Evolutionary conservation across 352 stramenopile genomes (phyloP), one percentile per base, ranked within the genome.

Genomic region (Phytophthora fragariae): DNA sequence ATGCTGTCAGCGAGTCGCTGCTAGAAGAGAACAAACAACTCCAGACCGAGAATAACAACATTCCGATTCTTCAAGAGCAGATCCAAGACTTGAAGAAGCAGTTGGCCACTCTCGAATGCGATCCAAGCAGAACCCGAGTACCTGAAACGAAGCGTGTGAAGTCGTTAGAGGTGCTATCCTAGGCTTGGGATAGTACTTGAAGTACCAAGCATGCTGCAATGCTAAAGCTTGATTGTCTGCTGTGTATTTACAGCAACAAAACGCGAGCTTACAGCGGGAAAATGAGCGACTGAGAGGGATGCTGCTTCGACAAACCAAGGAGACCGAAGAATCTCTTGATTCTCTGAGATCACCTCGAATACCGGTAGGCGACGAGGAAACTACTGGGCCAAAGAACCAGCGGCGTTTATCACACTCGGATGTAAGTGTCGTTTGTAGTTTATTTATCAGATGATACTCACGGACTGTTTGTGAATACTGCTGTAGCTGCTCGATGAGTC

Each of bases 11-110:
- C 8, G 64, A 82, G 4, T 71, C 74, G 10, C 75, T 95, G 14
- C 24, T 90, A 24, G 84, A 88, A 44, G 89, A 94, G 31, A 94
- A 88, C 55, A 80, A 76, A 27, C 82, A 81, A 8, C 67, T 95
- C 12, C 84, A 86, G 68, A 90, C 89, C 8, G 89, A 95, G 55
- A 93, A 93, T 80, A 93, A 93, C 77, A 95, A 95, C 77, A 93
- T 95, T 39, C 88, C 89, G 3, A 88, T 95, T 49, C 72, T 95
- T 29, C 85, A 92, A 63, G 80, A 90, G 17, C 74, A 95, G 74
- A 81, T 95, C 53, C 64, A 83, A 2, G 76, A 79, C 19, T 73
- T 95, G 50, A 95, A 95, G 68, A 92, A 89, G 54, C 73, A 77
- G 27, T 55, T 89, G 10, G 47, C 65, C 12, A 21, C 17, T 2